These are phyloP conservation scores for Paracorniculantispora psalliotae DNA, from an alignment of 2,329 filamentous ascomycete species.

Conservation along the genomic window DNA sequence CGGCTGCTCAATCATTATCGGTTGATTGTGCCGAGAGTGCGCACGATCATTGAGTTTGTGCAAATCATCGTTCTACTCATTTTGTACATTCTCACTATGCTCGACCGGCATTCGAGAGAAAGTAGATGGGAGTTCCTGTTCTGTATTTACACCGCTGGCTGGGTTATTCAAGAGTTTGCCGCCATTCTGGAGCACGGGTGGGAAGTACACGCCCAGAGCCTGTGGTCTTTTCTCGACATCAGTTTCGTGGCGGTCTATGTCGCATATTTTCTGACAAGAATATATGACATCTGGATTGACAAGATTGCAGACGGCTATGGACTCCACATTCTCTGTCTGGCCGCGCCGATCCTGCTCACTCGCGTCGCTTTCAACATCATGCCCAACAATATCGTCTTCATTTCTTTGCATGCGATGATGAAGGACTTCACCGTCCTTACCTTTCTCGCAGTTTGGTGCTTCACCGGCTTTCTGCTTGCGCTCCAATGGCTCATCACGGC, in stretches of 20 bases:
- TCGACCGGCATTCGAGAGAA: slow-evolving; percentile 45
- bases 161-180: slow-evolving; percentile 62
- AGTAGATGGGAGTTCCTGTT: slow-evolving; percentile 55
- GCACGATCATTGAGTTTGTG: slow-evolving; percentile 59
- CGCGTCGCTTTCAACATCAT: slow-evolving; percentile 68
- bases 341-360: slow-evolving; percentile 64
- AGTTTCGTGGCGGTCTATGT: slow-evolving; percentile 60
- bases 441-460: slow-evolving; percentile 62
- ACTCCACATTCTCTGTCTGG: slow-evolving; percentile 60
- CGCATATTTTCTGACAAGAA: slow-evolving; percentile 55
- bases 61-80: slow-evolving; percentile 61
- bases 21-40: slow-evolving; percentile 62
- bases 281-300: slow-evolving; percentile 47
- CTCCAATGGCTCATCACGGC: slow-evolving; percentile 57
- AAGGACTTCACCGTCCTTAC: slow-evolving; percentile 65
- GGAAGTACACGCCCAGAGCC: slow-evolving; percentile 68
- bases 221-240: slow-evolving; percentile 72
- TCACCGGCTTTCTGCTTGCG: slow-evolving; percentile 65
- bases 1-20: slow-evolving; percentile 67
- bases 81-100: slow-evolving; percentile 62
- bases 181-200: slow-evolving; percentile 60
- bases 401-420: slow-evolving; percentile 70
- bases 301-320: slow-evolving; percentile 49
- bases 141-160: slow-evolving; percentile 59
- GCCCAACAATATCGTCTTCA: slow-evolving; percentile 71